Conservation (phyloP, 345 rosid genomes). For the Tarenaya hassleriana region DNA sequence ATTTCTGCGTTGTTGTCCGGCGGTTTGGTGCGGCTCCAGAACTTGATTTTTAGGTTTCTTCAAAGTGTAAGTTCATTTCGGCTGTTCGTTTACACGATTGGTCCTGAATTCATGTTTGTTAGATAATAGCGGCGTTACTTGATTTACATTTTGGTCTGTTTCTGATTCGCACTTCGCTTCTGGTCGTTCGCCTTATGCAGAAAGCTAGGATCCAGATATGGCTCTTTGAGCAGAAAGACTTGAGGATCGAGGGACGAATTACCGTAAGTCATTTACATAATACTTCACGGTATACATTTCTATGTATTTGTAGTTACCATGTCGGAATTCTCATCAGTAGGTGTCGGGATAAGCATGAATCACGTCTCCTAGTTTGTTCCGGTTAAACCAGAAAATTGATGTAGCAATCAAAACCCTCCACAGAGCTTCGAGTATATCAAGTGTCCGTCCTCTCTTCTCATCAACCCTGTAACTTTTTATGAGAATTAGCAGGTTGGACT, state of each 20-base stretch:
- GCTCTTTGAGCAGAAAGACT: conserved; percentile 88
- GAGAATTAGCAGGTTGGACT: neutral
- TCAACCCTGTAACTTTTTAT: neutral
- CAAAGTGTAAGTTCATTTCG: conserved; percentile 58
- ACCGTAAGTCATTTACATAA: conserved; percentile 15
- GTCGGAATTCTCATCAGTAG: too few species aligned
- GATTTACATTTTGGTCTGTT: too few species aligned
- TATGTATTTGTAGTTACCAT: neutral
- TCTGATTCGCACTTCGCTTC: neutral
- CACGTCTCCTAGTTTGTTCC: too few species aligned
- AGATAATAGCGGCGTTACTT: too few species aligned
- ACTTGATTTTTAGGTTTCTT: conserved; percentile 86
- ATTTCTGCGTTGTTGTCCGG: neutral
- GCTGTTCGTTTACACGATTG: too few species aligned
- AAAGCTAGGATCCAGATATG: conserved; percentile 91
- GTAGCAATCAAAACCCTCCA: too few species aligned
- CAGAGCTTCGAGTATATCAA: neutral
- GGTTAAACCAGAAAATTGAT: neutral
- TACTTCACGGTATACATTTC: neutral
- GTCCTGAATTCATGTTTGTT: too few species aligned
- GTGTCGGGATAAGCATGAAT: too few species aligned
- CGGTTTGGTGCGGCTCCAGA: conserved; percentile 33
- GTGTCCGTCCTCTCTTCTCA: neutral
- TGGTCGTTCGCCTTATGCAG: conserved; percentile 26
- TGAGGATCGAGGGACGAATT: conserved; percentile 63